Evolutionary conservation across 441 rosid species (phyloP).

Genomic region (Adansonia rubrostipa): DNA sequence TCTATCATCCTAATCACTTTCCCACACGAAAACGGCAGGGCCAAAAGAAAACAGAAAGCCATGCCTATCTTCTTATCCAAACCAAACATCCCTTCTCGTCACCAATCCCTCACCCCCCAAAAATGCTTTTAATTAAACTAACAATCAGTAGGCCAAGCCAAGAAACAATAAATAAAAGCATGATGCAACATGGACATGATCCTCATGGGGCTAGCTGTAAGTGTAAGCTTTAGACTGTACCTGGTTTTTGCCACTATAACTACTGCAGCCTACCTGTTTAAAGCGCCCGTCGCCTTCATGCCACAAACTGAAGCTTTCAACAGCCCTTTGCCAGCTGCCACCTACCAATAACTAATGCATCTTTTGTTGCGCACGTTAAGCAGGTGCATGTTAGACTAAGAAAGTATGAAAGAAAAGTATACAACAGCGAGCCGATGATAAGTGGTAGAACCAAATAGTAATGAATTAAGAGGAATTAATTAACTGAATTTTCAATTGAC

Average conservation of each 20-base stretch:
- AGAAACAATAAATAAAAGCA: neutral
- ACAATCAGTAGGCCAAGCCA: neutral
- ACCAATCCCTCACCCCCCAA: no score
- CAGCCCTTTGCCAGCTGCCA: constrained; percentile 19
- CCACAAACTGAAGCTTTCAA: neutral
- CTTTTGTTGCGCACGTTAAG: neutral
- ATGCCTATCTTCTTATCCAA: constrained; percentile 29
- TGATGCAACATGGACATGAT: constrained; percentile 12
- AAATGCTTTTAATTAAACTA: no score
- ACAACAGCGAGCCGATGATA: neutral
- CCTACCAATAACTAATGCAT: neutral
- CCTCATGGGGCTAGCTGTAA: neutral
- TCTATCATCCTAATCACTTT: constrained; percentile 26
- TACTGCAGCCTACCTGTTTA: neutral
- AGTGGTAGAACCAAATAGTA: neutral
- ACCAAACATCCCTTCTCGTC: neutral
- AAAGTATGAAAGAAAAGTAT: no score
- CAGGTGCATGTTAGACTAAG: neutral
- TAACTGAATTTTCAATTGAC: constrained; percentile 24
- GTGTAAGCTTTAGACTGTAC: neutral
- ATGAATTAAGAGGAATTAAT: neutral
- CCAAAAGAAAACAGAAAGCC: neutral
- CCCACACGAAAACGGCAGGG: constrained; percentile 18
- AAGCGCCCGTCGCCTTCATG: constrained; percentile 4
- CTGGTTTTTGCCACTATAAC: neutral